Evolutionary conservation across 768 basidiomycete species (phyloP).

Genomic region (Suillus spraguei): DNA sequence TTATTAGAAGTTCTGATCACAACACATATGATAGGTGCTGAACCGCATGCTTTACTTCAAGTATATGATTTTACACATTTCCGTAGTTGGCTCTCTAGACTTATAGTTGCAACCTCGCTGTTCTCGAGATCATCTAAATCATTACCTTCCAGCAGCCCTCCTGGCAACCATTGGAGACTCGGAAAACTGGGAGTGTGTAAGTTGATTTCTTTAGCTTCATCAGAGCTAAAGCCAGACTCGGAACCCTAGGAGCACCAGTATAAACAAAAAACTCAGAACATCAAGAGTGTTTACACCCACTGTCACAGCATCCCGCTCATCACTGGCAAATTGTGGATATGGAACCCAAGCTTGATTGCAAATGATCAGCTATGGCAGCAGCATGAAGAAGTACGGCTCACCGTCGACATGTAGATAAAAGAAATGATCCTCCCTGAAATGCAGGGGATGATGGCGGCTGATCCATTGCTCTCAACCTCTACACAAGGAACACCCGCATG

Average conservation of each 20-base stretch:
- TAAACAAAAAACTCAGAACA: neutral
- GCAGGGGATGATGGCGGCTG: neutral
- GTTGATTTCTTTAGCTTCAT: neutral
- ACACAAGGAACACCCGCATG: neutral
- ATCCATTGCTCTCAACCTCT: constrained; percentile 1
- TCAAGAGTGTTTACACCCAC: neutral
- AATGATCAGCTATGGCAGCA: neutral
- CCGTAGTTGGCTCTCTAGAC: neutral
- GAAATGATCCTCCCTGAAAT: constrained; percentile 1
- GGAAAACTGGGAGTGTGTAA: neutral
- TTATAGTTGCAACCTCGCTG: neutral
- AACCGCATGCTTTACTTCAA: neutral
- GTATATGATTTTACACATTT: neutral
- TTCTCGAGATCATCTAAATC: neutral
- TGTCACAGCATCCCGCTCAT: neutral
- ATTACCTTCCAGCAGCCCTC: neutral
- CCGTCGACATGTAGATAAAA: constrained; percentile 5
- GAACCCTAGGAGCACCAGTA: neutral
- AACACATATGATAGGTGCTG: neutral
- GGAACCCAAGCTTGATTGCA: neutral
- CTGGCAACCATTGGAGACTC: neutral
- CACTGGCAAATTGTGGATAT: neutral
- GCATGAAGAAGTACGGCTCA: neutral
- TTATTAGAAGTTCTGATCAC: too few species aligned
- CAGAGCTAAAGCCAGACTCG: neutral